A percentile compares a stretch with the other conserved stretches of the same genome.
These are phyloP conservation scores for Spongiforma sp. DNA, from an alignment of 1,284 basidiomycete species.

Conservation along the genomic window DNA sequence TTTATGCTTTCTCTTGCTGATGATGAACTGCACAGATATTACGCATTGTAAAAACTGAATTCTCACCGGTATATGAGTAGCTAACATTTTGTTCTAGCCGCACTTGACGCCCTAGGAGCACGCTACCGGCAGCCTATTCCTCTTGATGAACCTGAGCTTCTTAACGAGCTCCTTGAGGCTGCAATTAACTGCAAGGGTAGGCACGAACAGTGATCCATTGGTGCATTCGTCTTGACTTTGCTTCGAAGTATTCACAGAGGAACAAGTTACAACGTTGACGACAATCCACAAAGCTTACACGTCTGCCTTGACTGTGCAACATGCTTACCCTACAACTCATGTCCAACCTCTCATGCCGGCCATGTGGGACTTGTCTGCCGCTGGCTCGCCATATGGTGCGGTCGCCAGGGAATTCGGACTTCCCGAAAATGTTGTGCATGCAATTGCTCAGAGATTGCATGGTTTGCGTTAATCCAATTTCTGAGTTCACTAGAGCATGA, in stretches of 20 bases:
- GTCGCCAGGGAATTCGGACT: slow-evolving; percentile 77
- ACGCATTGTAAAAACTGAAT: slow-evolving; percentile 26
- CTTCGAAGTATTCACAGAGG: slow-evolving; percentile 60
- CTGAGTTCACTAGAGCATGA: neutral
- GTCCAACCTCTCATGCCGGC: slow-evolving; percentile 21
- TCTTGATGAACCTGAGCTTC: slow-evolving; percentile 43
- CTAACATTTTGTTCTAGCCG: slow-evolving; percentile 28
- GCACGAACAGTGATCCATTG: slow-evolving; percentile 11
- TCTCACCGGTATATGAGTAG: neutral
- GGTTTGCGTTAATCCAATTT: slow-evolving; percentile 21
- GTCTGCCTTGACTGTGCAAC: slow-evolving; percentile 20
- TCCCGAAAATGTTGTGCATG: slow-evolving; percentile 69
- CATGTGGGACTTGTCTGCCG: slow-evolving; percentile 24
- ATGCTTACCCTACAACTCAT: slow-evolving; percentile 9
- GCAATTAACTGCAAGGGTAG: slow-evolving; percentile 63
- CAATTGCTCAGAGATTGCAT: slow-evolving; percentile 63
- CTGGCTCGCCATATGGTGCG: slow-evolving; percentile 44
- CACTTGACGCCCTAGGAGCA: slow-evolving; percentile 37
- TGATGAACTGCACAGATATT: slow-evolving; percentile 14
- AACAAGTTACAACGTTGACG: slow-evolving; percentile 53
- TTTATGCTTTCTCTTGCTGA: slow-evolving; percentile 10
- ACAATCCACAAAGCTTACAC: slow-evolving; percentile 36
- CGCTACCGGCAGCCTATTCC: slow-evolving; percentile 43
- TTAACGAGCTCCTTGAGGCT: slow-evolving; percentile 57
- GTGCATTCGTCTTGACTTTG: slow-evolving; percentile 9